Base-by-base conservation (phyloP, 1,284 basidiomycete species). In the Entoloma clypeatum region DNA sequence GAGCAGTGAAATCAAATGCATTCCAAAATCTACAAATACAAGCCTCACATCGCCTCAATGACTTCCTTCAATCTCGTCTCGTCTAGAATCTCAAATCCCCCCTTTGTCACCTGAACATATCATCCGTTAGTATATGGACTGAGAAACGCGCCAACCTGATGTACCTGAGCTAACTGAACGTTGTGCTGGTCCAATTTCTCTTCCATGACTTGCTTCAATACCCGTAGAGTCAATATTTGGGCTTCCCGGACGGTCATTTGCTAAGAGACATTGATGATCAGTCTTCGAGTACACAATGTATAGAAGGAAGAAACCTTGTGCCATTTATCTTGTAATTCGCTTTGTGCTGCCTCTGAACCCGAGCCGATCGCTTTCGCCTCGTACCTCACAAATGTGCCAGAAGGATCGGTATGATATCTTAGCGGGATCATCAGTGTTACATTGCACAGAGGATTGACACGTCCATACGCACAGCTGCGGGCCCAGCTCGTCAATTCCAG, bases 131-230 rank as follows among this genome's bases (percentile, higher is more conserved):
- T 10, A 27, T n/a, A 40, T 16, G 17, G 4, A 33, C 9, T 30
- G 32, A 35, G 39, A 17, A 14, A 23, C 29, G 27, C 33, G 26
- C 13, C 13, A 14, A 28, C 25, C n/a, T n/a, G 39, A 65, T 72
- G 33, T 41, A 87, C 92, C 75, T 94, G 90, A 39, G 95, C 94
- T 16, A 99, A 74, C 66, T 99, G 95, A 16, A 99, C 93, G 57
- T 99, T 99, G 70, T 96, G 90, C 59, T 96, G 90, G 65, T 97
- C 92, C 28, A 99, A 77, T 65, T 95, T 95, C 73, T 99, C 96
- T 66, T 99, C 96, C 96, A 99, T 99, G 35, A 99, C 96, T 70
- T 99, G 94, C 71, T 98, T 98, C 50, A 99, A 70, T 30, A 97
- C 91, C 49, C 85, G 85, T 47, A 99, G 70, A 8, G 91, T 87